Percentiles rank a stretch among this genome's conserved stretches.
Conservation (phyloP, 2,329 filamentous ascomycete species). For the Diaporthe humulicola region DNA sequence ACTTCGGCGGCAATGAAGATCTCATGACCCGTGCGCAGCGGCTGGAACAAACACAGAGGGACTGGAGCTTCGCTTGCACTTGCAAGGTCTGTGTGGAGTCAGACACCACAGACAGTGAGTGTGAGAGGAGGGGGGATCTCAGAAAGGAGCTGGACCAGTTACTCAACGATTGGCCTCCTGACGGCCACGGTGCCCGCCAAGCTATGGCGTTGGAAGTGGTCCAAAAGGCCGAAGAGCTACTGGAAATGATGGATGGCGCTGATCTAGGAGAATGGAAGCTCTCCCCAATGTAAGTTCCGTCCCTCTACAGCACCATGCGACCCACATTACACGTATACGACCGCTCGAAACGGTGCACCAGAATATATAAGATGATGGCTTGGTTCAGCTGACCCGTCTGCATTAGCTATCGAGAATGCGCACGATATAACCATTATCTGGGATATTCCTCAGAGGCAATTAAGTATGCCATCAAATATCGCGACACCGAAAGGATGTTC, state of each 20-base stretch:
- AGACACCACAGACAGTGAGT: neutral
- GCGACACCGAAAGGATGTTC: neutral
- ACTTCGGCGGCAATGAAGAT: conserved; percentile 35
- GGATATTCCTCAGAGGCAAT: neutral
- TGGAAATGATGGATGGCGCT: neutral
- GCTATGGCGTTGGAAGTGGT: neutral
- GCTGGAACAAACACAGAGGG: neutral
- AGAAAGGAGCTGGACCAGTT: neutral
- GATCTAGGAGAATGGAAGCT: neutral
- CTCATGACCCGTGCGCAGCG: neutral
- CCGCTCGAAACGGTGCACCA: neutral
- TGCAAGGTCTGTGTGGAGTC: neutral
- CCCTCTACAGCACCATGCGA: neutral
- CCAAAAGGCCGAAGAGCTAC: neutral
- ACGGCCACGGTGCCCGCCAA: neutral
- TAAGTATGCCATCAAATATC: neutral
- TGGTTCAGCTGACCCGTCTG: neutral
- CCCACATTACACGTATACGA: neutral
- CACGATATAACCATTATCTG: neutral
- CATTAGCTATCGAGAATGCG: conserved; percentile 1
- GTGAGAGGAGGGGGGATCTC: neutral
- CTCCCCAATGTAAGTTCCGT: neutral
- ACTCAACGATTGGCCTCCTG: no score
- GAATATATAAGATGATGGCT: neutral
- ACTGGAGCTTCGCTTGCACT: conserved; percentile 13